Evolutionary conservation across 305 asterid genomes (phyloP).

Genomic region (Rubia peregrina): DNA sequence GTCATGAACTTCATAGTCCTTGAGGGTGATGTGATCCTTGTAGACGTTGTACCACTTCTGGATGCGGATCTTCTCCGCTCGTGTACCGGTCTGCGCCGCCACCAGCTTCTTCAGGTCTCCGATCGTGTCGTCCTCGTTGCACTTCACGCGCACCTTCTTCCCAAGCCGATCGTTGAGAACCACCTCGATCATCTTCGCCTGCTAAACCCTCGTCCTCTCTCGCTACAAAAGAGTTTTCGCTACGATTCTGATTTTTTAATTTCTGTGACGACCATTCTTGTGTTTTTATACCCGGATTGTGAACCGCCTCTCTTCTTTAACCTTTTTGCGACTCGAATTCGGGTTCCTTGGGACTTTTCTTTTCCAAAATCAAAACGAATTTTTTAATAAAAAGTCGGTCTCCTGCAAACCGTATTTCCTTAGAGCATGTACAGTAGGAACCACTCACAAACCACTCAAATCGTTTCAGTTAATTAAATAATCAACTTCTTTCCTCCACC

Average conservation of each 20-base stretch:
- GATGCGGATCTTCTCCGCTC: conserved; percentile 78
- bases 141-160: conserved; percentile 92
- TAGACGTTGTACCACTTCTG: conserved; percentile 87
- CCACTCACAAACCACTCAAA: too few species aligned
- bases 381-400: too few species aligned
- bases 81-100: conserved; percentile 91
- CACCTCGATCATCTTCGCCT: conserved; percentile 69
- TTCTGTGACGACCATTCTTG: not conserved
- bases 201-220: not conserved
- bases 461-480: too few species aligned
- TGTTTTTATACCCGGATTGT: not conserved
- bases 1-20: conserved; percentile 78
- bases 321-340: not conserved
- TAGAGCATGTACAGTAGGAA: too few species aligned
- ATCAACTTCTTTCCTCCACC: too few species aligned
- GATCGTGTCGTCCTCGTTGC: conserved; percentile 87
- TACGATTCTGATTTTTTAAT: too few species aligned
- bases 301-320: not conserved
- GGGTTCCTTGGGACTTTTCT: not conserved
- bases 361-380: not conserved
- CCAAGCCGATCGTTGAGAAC: conserved; percentile 89
- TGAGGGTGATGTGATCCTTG: conserved; percentile 89
- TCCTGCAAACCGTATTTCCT: too few species aligned
- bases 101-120: conserved; percentile 90
- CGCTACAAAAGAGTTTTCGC: not conserved